These are phyloP conservation scores for Chrysanthemum seticuspe DNA, from an alignment of 129 eudicot genomes.

Conservation along the genomic window DNA sequence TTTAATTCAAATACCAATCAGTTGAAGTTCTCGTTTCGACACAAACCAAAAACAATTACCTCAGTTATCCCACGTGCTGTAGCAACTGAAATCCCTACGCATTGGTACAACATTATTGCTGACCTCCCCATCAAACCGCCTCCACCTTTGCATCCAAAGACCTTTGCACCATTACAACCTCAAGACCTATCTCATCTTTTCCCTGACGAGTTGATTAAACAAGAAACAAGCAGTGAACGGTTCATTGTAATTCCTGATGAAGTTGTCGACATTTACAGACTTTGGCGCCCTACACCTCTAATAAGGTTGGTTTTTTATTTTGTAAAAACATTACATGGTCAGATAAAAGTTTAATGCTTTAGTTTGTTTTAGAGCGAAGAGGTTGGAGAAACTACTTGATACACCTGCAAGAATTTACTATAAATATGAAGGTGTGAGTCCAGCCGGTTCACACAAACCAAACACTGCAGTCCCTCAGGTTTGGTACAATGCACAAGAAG, in stretches of 20 bases:
- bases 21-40: constrained; percentile 38
- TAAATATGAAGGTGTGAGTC: constrained; percentile 97
- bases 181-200: constrained; percentile 80
- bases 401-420: constrained; percentile 95
- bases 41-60: constrained; percentile 30
- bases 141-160: constrained; percentile 74
- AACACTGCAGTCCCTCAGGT: constrained; percentile 97
- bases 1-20: constrained; percentile 26
- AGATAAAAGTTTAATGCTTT: constrained; percentile 18
- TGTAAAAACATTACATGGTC: not conserved
- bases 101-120: constrained; percentile 84
- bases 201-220: constrained; percentile 80
- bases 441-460: constrained; percentile 96
- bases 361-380: constrained; percentile 78
- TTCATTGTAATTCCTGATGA: constrained; percentile 79
- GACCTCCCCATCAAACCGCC: constrained; percentile 95
- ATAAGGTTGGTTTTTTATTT: constrained; percentile 58
- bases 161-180: constrained; percentile 67
- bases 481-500: constrained; percentile 89
- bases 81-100: constrained; percentile 58
- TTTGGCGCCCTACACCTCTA: constrained; percentile 97
- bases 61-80: constrained; percentile 17
- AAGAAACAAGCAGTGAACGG: constrained; percentile 58
- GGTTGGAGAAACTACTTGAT: constrained; percentile 87
- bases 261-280: constrained; percentile 72